Percentiles rank a stretch among this genome's conserved stretches.
Evolutionary conservation across 257 asterid species (phyloP).

Genomic region (Ilex asprella): DNA sequence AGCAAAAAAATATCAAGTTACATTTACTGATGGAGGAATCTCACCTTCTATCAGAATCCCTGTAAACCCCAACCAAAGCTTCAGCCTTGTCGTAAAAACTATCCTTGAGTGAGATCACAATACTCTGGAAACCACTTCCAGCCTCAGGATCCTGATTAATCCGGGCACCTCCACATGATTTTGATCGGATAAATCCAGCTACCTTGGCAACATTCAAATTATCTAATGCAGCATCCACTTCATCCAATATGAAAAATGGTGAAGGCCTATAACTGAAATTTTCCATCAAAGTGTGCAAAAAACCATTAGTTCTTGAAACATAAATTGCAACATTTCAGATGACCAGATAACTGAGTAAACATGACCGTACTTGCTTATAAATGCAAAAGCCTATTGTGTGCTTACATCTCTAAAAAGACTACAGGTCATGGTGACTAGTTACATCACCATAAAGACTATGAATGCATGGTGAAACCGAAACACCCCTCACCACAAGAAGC

Average conservation of each 20-base stretch:
- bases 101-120: slow-evolving; percentile 94
- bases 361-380: too few relatives aligned
- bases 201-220: slow-evolving; percentile 93
- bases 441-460: background rate
- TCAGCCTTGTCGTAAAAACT: slow-evolving; percentile 95
- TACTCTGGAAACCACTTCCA: slow-evolving; percentile 90
- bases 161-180: slow-evolving; percentile 78
- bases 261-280: slow-evolving; percentile 89
- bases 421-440: background rate
- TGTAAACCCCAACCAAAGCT: slow-evolving; percentile 93
- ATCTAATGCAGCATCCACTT: slow-evolving; percentile 98
- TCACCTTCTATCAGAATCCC: slow-evolving; percentile 83
- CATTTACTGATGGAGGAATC: slow-evolving; percentile 4
- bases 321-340: too few relatives aligned
- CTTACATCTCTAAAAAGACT: too few relatives aligned
- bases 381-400: too few relatives aligned
- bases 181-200: slow-evolving; percentile 89
- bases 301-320: too few relatives aligned
- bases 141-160: slow-evolving; percentile 34
- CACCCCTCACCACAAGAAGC: too few relatives aligned
- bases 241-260: slow-evolving; percentile 93
- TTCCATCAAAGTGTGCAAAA: background rate
- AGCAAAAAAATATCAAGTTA: background rate
- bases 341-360: too few relatives aligned
- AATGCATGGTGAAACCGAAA: too few relatives aligned